A percentile compares a stretch with the other conserved stretches of the same genome.
Conservation (phyloP, 2,329 filamentous ascomycete genomes). For the Fusarium robinianum region DNA sequence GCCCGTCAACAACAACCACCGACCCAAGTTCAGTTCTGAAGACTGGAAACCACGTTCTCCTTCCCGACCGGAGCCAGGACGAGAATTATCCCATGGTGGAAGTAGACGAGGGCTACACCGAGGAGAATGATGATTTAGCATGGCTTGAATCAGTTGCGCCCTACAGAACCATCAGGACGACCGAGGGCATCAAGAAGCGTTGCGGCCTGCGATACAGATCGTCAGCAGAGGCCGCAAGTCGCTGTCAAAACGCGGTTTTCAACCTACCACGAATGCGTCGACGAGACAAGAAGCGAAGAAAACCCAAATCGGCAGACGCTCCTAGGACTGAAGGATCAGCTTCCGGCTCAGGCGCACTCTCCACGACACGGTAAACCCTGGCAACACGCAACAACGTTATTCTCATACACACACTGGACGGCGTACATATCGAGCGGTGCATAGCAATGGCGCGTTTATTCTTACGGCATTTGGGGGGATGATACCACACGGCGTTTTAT, state of each 20-base stretch:
- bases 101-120: constrained; percentile 39
- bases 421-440: too few relatives aligned
- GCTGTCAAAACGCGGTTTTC: constrained; percentile 32
- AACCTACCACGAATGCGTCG: constrained; percentile 34
- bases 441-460: too few relatives aligned
- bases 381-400: background rate
- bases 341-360: constrained; percentile 8
- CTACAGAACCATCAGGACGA: constrained; percentile 5
- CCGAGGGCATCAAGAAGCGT: constrained; percentile 27
- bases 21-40: constrained; percentile 8
- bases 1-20: constrained; percentile 5
- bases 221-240: constrained; percentile 32
- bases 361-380: constrained; percentile 8
- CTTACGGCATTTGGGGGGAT: too few relatives aligned
- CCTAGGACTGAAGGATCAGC: constrained; percentile 4
- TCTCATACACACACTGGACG: too few relatives aligned
- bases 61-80: too few relatives aligned
- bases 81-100: constrained; percentile 21
- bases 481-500: constrained; percentile 9
- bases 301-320: constrained; percentile 9
- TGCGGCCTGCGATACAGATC: constrained; percentile 32
- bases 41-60: background rate
- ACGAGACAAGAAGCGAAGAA: constrained; percentile 32
- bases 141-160: constrained; percentile 32
- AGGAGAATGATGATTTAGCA: constrained; percentile 32